Evolutionary conservation across 176 grass and related monocot genomes (phyloP).

Genomic region (Carex scoparia): DNA sequence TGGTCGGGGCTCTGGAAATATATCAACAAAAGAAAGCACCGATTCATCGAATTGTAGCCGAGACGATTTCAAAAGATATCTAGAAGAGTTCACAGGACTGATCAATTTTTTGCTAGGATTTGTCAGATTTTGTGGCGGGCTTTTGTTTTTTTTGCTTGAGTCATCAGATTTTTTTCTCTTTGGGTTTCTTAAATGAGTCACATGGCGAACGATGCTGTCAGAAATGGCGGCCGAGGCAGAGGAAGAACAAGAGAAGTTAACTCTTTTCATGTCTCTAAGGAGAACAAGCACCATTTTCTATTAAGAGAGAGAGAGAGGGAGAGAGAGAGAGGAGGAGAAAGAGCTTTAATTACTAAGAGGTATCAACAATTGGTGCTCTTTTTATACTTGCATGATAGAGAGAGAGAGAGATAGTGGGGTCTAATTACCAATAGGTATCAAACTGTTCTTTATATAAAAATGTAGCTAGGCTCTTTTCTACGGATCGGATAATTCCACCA

Average conservation of each 20-base stretch:
- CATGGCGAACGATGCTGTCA: conserved; percentile 43
- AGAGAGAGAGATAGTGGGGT: neutral
- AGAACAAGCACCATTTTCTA: conserved; percentile 43
- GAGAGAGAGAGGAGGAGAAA: neutral
- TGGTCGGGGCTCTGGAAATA: conserved; percentile 8
- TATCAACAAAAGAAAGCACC: conserved; percentile 30
- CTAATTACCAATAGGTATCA: neutral
- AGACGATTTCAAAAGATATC: conserved; percentile 77
- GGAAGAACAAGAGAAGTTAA: conserved; percentile 64
- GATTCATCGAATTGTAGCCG: conserved; percentile 37
- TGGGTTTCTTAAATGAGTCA: conserved; percentile 35
- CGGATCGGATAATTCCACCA: neutral
- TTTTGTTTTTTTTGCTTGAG: neutral
- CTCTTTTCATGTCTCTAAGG: conserved; percentile 53
- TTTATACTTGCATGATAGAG: conserved; percentile 18
- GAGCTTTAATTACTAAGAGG: neutral
- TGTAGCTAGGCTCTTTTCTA: neutral
- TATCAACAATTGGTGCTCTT: conserved; percentile 8
- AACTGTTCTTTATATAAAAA: neutral
- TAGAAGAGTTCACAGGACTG: conserved; percentile 55
- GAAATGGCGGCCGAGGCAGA: conserved; percentile 46
- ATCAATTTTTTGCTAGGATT: neutral
- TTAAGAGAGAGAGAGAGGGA: neutral
- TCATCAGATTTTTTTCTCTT: conserved; percentile 28
- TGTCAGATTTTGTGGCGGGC: neutral